Base-by-base conservation (phyloP, 495 filamentous ascomycete species). In the Hypoxylon fragiforme region DNA sequence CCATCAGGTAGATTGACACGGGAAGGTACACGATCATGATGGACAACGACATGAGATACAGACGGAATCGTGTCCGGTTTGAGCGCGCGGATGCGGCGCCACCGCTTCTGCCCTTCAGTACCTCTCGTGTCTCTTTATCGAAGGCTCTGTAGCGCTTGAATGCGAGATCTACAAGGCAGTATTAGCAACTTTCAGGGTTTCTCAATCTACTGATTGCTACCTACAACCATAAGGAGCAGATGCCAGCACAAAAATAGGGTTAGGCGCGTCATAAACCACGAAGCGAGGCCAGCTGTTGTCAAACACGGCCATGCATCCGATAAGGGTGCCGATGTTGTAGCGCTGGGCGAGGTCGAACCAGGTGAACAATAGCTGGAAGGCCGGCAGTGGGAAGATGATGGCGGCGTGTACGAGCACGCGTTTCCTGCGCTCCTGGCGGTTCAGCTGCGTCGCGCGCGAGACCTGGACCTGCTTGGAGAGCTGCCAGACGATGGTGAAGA, bases 171-270 rank as follows among this genome's bases (percentile, higher is more conserved):
- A 48, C 2, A n/a, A 19, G 43, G 15, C 13, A 34, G n/a, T 20
- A 7, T 49, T 26, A 55, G 43, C 20, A 14, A 12, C 36, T 13
- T 40, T 37, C 60, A 31, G 34, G 44, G 56, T 42, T 56, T 59
- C 3, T 16, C 7, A 34, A 12, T 13, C 12, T 12, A 34, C 3
- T 13, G 12, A 34, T 8, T 3, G n/a, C 6, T 7, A 75, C 86
- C 74, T 81, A 96, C 92, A 71, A 28, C 89, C 85, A 72, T 87
- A 92, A 51, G 82, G 83, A 1, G 76, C 73, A 5, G 80, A 86
- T 7, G 84, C 66, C 8, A 90, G 16, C 7, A 80, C 82, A 37
- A 89, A 81, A 7, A 94, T 65, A 0, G 83, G 78, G 2, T 81
- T 81, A 76, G 88, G 91, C 0, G 88, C 74, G 50, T 79, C 77